phyloP scores from a whole-genome alignment of 805 yeast genomes.

The Candida anglica region DNA sequence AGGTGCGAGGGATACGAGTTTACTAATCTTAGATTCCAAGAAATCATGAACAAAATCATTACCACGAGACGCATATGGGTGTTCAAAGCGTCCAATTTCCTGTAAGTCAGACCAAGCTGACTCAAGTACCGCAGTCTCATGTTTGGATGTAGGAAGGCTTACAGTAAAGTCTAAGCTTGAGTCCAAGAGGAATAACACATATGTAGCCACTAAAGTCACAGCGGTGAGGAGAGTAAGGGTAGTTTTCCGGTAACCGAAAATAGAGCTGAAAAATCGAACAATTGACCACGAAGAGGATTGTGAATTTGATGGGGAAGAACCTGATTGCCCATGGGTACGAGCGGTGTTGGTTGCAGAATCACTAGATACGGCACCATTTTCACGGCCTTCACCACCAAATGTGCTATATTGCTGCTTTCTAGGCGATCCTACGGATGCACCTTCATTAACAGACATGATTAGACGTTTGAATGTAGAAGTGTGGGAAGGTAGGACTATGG shows the following conservation, averaged over 20 bases:
- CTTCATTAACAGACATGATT: no score
- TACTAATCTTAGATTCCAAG: constrained; percentile 27
- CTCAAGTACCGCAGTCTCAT: constrained; percentile 28
- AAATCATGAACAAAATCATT: constrained; percentile 77
- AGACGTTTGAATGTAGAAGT: no score
- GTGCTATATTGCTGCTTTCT: neutral
- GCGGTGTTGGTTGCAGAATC: no score
- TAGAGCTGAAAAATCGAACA: constrained; percentile 35
- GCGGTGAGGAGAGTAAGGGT: constrained; percentile 56
- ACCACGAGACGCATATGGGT: constrained; percentile 75
- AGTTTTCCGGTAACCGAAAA: constrained; percentile 72
- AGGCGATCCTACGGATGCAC: neutral
- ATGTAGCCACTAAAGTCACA: constrained; percentile 41
- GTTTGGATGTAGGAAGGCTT: constrained; percentile 38
- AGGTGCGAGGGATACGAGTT: constrained; percentile 34
- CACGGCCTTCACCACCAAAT: no score
- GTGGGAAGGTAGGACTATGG: no score
- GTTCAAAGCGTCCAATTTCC: constrained; percentile 58
- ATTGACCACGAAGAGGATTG: no score
- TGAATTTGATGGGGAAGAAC: no score
- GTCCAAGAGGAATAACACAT: constrained; percentile 33
- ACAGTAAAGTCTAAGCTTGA: constrained; percentile 38
- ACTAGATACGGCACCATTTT: no score
- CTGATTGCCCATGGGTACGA: no score
- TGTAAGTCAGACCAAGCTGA: constrained; percentile 73